Conservation (phyloP, 106 monocot genomes). For the Hemerocallis citrina region DNA sequence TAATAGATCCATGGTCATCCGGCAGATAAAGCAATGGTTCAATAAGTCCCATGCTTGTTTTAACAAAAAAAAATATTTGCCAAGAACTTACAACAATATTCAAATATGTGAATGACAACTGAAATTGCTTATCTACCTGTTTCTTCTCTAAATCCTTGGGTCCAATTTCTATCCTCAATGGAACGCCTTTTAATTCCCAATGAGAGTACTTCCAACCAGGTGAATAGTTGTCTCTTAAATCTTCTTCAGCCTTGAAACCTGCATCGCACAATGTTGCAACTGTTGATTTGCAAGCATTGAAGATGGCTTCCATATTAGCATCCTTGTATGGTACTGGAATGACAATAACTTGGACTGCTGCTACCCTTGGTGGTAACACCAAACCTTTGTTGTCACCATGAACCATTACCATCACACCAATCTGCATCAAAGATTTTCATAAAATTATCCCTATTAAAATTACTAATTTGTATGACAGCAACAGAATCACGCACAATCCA, state of each 20-base stretch:
- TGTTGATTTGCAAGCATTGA: conserved; percentile 60
- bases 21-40: neutral
- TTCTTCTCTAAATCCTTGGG: conserved; percentile 86
- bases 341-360: conserved; percentile 68
- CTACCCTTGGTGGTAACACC: conserved; percentile 83
- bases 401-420: conserved; percentile 97
- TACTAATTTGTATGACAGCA: too few species aligned
- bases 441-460: too few species aligned
- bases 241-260: conserved; percentile 68
- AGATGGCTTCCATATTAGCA: conserved; percentile 69
- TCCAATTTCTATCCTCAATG: conserved; percentile 92
- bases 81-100: neutral
- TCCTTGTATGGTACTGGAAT: conserved; percentile 90
- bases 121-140: conserved; percentile 46
- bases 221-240: conserved; percentile 88
- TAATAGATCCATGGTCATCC: too few species aligned
- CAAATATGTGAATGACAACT: neutral
- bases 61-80: neutral
- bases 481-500: too few species aligned
- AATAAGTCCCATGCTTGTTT: neutral
- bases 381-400: conserved; percentile 96
- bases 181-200: conserved; percentile 95
- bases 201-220: conserved; percentile 98
- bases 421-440: conserved; percentile 30
- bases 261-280: conserved; percentile 39